Evolutionary conservation across 1,139 yeast genomes (phyloP).

Genomic region (Suhomyces terraborum): DNA sequence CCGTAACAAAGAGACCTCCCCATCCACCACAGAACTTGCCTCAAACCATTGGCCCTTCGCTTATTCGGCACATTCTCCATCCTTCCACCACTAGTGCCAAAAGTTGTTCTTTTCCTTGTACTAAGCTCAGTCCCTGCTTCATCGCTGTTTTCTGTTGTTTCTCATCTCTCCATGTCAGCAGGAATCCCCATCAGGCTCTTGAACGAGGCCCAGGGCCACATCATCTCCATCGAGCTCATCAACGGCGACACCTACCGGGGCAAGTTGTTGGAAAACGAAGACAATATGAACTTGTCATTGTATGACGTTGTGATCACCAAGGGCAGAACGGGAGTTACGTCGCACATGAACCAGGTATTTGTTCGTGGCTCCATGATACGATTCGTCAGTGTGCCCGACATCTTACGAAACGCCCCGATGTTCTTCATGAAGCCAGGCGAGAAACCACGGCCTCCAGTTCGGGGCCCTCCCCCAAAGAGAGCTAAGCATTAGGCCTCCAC

Average conservation of each 20-base stretch:
- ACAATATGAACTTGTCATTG: constrained; percentile 90
- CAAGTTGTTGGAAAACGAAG: constrained; percentile 79
- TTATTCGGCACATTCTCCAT: not conserved
- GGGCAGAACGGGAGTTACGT: constrained; percentile 62
- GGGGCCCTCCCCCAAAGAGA: constrained; percentile 51
- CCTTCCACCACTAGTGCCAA: not conserved
- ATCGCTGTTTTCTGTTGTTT: not conserved
- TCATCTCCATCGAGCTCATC: constrained; percentile 76
- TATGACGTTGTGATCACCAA: constrained; percentile 81
- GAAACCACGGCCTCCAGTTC: constrained; percentile 69
- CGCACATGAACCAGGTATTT: constrained; percentile 82
- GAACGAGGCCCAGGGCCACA: constrained; percentile 89
- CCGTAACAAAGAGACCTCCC: constrained; percentile 7
- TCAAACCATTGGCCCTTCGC: not conserved
- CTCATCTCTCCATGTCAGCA: constrained; percentile 41
- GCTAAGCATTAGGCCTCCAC: constrained; percentile 12
- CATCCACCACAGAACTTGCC: not conserved
- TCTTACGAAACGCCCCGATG: constrained; percentile 84
- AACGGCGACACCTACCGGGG: constrained; percentile 91
- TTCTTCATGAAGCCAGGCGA: constrained; percentile 64
- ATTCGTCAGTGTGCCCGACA: constrained; percentile 85
- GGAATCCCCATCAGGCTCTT: constrained; percentile 86
- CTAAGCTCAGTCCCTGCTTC: not conserved
- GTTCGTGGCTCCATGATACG: constrained; percentile 90
- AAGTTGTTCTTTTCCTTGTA: not conserved